Base-by-base conservation (phyloP, 2,329 filamentous ascomycete genomes). In the Lasiodiplodia hormozganensis region DNA sequence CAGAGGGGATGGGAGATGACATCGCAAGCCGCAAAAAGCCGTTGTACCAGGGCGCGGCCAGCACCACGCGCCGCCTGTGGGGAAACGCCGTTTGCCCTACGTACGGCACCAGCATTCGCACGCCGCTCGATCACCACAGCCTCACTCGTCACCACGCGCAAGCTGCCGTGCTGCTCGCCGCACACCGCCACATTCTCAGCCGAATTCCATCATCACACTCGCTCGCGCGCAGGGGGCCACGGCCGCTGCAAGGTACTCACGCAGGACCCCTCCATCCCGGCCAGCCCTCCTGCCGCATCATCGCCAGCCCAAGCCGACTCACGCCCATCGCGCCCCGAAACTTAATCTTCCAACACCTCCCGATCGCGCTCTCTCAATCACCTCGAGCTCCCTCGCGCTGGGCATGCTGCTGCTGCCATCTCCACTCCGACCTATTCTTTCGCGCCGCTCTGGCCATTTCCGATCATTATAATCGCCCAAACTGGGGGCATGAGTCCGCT, bases 241-340 rank as follows among this genome's bases (percentile, higher is more conserved):
- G 47, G 14, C 43, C 47, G 64, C 65, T 67, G 56, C 66, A 65
- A 65, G 62, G 62, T 65, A 65, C 62, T 64, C n/a, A 47, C 21
- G 54, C 53, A 68, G 36, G 43, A 60, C 66, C 66, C 66, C 66
- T 68, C 66, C 66, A 68, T 54, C 56, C 66, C 66, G 66, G 57
- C 40, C 57, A 62, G 47, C 31, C 31, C 66, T 62, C 66, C 56
- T 60, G 65, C 65, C 56, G 65, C 65, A 60, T 58, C 65, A 60
- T 58, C 65, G 56, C 56, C 56, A 43, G 65, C 56, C 54, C 66
- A 68, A 62, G 62, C 62, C 62, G 52, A 65, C 51, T 23, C 52
- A 43, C 51, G 51, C 36, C 62, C 62, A 65, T 64, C 60, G 60
- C 60, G 31, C 60, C 47, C 47, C 60, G 36, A 56, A 65, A 54